Evolutionary conservation across 169 alveolate genomes (phyloP), one percentile per base, ranked within the genome.

Genomic region (Neospora caninum): DNA sequence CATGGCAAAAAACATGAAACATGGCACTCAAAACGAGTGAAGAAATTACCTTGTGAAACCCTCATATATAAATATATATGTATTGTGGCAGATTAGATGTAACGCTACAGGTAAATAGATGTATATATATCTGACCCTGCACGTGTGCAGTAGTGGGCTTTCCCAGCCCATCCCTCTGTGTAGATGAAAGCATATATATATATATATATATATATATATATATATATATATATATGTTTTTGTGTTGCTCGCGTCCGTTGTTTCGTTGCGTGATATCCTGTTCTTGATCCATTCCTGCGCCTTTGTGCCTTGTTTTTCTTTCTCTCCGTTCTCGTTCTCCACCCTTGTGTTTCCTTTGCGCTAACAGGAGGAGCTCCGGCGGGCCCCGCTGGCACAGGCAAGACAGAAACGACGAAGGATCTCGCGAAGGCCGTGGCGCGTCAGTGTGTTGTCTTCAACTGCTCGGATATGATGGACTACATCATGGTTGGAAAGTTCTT

Each of bases 371-470:
- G 99, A 93, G 98, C 99, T 16, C 99, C 99, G 39, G 99, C 99
- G 67, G 99, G 99, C 45, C 99, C 99, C 29, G 99, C 99, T 25
- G 99, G 99, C n/a, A 99, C 99, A 4, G 99, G 99, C 25, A 99
- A 99, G 97, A 99, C 99, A 34, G 99, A 99, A 96, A 98, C 99
- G 25, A 99, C 99, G 82, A 99, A 99, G 97, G 99, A 99, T 96
- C 97, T 99, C 93, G 99, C 99, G 25, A 98, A 98, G 91, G 99
- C 99, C 20, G 96, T 99, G 98, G 99, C 98, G 89, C 98, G 98
- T 95, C 99, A 99, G 96, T 98, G 99, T 91, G 98, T 98, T 93
- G 99, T 98, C 78, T 98, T 99, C 97, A 98, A 99, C 97, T 99
- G 99, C 95, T 98, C 99, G 49, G 99, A 98, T 87, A 99, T 98